Evolutionary conservation across 192 early-diverging fungal species (phyloP).

Genomic region (Coemansia sp.): DNA sequence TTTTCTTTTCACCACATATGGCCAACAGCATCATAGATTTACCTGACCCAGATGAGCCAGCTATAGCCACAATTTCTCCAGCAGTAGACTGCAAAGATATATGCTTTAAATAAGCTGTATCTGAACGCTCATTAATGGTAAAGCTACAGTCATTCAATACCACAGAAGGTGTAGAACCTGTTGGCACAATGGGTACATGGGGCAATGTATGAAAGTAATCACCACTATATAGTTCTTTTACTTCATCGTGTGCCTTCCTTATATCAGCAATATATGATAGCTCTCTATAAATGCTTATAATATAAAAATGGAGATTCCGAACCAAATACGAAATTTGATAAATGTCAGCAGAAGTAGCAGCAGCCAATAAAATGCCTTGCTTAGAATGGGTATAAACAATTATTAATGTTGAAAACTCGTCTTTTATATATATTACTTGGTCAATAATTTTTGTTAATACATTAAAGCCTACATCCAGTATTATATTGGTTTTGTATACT

Average conservation of each 20-base stretch:
- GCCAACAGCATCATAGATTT: conserved; percentile 59
- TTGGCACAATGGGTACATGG: conserved; percentile 12
- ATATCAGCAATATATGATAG: background rate
- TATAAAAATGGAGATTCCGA: background rate
- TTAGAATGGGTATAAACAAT: conserved; percentile 11
- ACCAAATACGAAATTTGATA: conserved; percentile 6
- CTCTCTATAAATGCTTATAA: background rate
- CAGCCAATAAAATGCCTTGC: background rate
- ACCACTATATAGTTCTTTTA: background rate
- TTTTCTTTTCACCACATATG: conserved; percentile 73
- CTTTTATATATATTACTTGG: background rate
- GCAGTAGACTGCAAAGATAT: conserved; percentile 6
- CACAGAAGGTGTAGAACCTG: background rate
- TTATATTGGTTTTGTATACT: background rate
- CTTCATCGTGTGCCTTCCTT: background rate
- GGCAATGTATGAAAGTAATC: background rate
- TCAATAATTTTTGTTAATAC: conserved; percentile 9
- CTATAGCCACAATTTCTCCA: conserved; percentile 43
- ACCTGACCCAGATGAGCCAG: conserved; percentile 58
- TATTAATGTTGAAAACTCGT: background rate
- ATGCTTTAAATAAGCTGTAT: conserved; percentile 8
- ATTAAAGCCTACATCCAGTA: conserved; percentile 24
- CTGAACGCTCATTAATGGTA: conserved; percentile 8
- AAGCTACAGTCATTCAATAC: background rate
- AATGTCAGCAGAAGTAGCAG: conserved; percentile 20